These are phyloP conservation scores for Ilyonectria sp. DNA, from an alignment of 2,329 filamentous ascomycete genomes.

Conservation along the genomic window DNA sequence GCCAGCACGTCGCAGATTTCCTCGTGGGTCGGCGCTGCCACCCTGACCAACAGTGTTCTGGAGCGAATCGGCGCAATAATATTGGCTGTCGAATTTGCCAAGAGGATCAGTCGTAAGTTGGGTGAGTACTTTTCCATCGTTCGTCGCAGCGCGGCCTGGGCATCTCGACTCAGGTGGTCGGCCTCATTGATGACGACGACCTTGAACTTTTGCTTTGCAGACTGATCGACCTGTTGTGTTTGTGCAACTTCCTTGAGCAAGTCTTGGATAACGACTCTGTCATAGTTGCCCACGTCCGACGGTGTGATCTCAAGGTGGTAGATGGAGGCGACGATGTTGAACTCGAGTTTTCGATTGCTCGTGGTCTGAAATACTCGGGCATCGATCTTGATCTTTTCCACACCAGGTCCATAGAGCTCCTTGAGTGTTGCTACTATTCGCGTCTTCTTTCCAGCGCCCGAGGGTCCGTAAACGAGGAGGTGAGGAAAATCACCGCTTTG, in stretches of 20 bases:
- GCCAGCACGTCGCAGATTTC: slow-evolving; percentile 88
- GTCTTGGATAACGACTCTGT: slow-evolving; percentile 95
- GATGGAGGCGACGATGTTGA: slow-evolving; percentile 97
- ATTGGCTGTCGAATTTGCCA: slow-evolving; percentile 97
- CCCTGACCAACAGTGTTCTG: slow-evolving; percentile 90
- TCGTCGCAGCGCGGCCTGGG: slow-evolving; percentile 91
- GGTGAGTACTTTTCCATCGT: slow-evolving; percentile 99
- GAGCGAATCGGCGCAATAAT: slow-evolving; percentile 99
- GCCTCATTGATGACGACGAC: slow-evolving; percentile 99
- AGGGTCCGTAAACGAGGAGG: slow-evolving; percentile 96
- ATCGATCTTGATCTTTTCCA: slow-evolving; percentile 99
- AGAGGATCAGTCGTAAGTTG: slow-evolving; percentile 89
- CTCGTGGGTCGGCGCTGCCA: slow-evolving; percentile 87
- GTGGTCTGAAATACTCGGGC: slow-evolving; percentile 96
- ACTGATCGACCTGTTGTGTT: slow-evolving; percentile 97
- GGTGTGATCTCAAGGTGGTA: slow-evolving; percentile 99
- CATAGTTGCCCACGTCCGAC: slow-evolving; percentile 95
- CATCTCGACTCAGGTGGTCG: slow-evolving; percentile 93
- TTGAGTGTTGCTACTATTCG: slow-evolving; percentile 95
- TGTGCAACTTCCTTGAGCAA: slow-evolving; percentile 97
- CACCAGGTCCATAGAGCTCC: slow-evolving; percentile 93
- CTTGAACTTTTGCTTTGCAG: slow-evolving; percentile 94
- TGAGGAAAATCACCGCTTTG: slow-evolving; percentile 98
- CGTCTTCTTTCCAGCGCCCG: slow-evolving; percentile 97
- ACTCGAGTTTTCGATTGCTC: slow-evolving; percentile 97